Percentiles rank a stretch among this genome's conserved stretches.
Conservation (phyloP, 176 grass and related monocot species). For the Carex myosuroides region DNA sequence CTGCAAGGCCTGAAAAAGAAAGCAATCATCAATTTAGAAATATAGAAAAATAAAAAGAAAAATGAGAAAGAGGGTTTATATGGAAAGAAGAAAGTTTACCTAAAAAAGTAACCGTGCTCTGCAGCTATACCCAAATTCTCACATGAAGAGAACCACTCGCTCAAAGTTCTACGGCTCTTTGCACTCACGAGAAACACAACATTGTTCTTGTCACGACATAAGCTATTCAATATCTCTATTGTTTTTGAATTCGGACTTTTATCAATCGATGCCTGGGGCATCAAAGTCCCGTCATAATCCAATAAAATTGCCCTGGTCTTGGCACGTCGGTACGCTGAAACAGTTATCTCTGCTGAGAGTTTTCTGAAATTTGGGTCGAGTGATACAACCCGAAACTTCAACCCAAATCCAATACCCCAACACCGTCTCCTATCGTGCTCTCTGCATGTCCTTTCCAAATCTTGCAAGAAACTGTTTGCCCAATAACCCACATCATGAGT, state of each 20-base stretch:
- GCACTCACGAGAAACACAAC: conserved; percentile 69
- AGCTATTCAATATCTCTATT: conserved; percentile 57
- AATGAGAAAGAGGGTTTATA: neutral
- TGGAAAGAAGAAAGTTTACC: conserved; percentile 35
- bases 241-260: conserved; percentile 56
- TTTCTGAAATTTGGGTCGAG: conserved; percentile 92
- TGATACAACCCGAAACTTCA: conserved; percentile 73
- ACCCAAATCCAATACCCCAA: conserved; percentile 92
- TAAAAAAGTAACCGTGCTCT: conserved; percentile 78
- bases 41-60: neutral
- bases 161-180: conserved; percentile 45
- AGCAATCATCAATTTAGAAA: neutral
- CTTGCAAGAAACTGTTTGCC: conserved; percentile 89
- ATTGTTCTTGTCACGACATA: conserved; percentile 66
- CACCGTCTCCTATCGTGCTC: conserved; percentile 66
- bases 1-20: conserved; percentile 40
- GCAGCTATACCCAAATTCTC: conserved; percentile 67
- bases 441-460: conserved; percentile 71
- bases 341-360: conserved; percentile 65
- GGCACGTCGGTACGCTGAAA: conserved; percentile 69
- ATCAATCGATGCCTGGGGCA: conserved; percentile 66
- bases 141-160: conserved; percentile 64
- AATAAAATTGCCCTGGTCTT: conserved; percentile 49
- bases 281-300: conserved; percentile 86
- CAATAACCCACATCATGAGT: conserved; percentile 89